Conservation (phyloP, 2,329 filamentous ascomycete species). For the Xylaria sp. region DNA sequence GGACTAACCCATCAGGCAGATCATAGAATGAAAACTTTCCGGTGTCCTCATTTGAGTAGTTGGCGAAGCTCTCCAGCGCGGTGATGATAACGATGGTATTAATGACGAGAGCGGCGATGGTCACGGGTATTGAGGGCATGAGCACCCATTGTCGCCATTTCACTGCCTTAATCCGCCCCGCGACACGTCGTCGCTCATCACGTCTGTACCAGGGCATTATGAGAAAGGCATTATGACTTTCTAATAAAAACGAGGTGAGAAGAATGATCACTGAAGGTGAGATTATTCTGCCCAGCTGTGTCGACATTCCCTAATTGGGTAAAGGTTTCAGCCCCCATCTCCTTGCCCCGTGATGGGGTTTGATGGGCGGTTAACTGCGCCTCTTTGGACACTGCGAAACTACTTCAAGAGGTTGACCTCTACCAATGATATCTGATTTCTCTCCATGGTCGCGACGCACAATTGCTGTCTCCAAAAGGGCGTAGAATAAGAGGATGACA, state of each 20-base stretch:
- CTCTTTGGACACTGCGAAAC: conserved; percentile 7
- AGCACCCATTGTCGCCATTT: conserved; percentile 20
- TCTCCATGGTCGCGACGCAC: neutral
- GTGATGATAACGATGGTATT: conserved; percentile 9
- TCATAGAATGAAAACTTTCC: conserved; percentile 18
- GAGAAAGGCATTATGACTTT: neutral
- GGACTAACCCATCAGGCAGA: neutral
- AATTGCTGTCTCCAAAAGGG: neutral
- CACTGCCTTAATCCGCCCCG: conserved; percentile 9
- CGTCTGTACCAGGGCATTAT: conserved; percentile 12
- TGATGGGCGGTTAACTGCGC: conserved; percentile 5
- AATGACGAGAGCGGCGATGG: neutral
- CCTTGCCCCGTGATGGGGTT: neutral
- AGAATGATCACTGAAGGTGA: neutral
- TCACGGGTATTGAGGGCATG: neutral
- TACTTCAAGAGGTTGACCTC: neutral
- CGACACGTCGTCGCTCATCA: neutral
- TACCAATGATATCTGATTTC: neutral
- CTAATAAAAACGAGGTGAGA: neutral
- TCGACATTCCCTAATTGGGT: neutral
- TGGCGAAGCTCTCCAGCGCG: neutral
- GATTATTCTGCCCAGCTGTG: neutral
- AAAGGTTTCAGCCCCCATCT: neutral
- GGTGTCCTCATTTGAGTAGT: neutral
- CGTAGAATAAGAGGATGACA: neutral